Conservation (phyloP, 1,284 basidiomycete genomes). For the Trichosporon asahii region DNA sequence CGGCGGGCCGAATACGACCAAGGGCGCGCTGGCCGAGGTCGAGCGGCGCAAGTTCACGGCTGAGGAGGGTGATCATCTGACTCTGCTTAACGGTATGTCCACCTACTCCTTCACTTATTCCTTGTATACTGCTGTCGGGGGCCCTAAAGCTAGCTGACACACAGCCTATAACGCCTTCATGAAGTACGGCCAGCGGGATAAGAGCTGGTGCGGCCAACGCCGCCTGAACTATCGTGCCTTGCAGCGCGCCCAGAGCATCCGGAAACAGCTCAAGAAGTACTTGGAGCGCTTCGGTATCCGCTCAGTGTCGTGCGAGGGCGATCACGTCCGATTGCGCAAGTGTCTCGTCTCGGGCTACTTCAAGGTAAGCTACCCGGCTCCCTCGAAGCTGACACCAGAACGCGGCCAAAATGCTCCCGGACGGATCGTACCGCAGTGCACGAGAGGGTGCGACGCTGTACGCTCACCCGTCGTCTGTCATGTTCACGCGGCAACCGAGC, state of each 20-base stretch:
- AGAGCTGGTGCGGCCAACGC: conserved; percentile 88
- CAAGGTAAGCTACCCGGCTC: conserved; percentile 52
- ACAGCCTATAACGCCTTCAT: conserved; percentile 88
- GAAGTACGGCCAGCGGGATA: conserved; percentile 69
- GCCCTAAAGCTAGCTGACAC: background rate
- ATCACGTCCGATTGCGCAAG: conserved; percentile 69
- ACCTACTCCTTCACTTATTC: background rate
- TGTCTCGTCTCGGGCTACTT: conserved; percentile 92
- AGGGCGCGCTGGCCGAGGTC: conserved; percentile 78
- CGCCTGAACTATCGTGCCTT: conserved; percentile 87
- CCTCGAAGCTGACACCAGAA: conserved; percentile 54
- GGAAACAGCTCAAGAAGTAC: conserved; percentile 87
- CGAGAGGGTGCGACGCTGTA: conserved; percentile 73
- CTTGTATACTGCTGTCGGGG: background rate
- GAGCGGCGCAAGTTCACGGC: conserved; percentile 92
- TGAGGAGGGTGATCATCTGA: conserved; percentile 94
- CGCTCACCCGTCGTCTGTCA: conserved; percentile 88
- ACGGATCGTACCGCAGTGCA: conserved; percentile 83
- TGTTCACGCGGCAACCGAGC: conserved; percentile 86
- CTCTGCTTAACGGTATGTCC: conserved; percentile 73
- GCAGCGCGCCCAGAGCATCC: conserved; percentile 85
- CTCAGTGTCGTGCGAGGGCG: conserved; percentile 72
- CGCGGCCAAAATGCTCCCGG: conserved; percentile 79
- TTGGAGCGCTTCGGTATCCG: conserved; percentile 79
- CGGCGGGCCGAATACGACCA: conserved; percentile 57